Conservation (phyloP, 202 grass and related monocot species). For the Cymbopogon flexuosus region DNA sequence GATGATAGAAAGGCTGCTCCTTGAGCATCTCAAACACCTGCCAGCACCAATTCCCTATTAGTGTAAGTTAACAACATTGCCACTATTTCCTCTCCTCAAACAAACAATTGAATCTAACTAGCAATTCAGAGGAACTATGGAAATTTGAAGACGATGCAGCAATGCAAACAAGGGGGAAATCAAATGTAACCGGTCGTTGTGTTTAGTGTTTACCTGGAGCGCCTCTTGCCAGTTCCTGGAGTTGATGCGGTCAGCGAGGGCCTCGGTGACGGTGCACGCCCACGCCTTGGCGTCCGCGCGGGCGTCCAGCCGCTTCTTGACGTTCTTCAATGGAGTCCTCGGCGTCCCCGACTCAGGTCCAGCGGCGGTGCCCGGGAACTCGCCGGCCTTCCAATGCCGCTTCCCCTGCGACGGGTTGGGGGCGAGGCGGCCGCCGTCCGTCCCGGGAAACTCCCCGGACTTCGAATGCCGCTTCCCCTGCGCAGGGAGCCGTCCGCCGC, state of each 20-base stretch:
- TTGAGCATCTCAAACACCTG: slow-evolving; percentile 90
- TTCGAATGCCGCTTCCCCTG: slow-evolving; percentile 50
- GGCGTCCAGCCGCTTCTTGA: slow-evolving; percentile 63
- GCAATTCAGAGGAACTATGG: background rate
- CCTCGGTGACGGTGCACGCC: slow-evolving; percentile 81
- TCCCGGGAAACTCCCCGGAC: slow-evolving; percentile 47
- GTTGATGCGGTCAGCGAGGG: slow-evolving; percentile 48
- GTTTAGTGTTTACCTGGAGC: slow-evolving; percentile 40
- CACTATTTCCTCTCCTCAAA: background rate
- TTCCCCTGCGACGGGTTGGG: background rate
- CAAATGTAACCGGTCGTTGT: background rate
- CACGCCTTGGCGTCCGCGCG: slow-evolving; percentile 60
- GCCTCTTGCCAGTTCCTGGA: slow-evolving; percentile 60
- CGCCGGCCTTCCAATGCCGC: slow-evolving; percentile 69
- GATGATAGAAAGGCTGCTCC: slow-evolving; percentile 70
- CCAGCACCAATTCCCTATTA: background rate
- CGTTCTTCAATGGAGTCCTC: slow-evolving; percentile 57
- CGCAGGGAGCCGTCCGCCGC: background rate
- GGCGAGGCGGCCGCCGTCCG: background rate
- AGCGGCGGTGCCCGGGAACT: slow-evolving; percentile 39
- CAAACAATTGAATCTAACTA: background rate
- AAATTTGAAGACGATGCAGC: background rate
- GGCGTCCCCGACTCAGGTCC: background rate
- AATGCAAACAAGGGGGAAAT: background rate
- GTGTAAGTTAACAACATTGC: background rate